Base-by-base conservation (phyloP, 805 yeast species). In the Cyberlindnera maritima region DNA sequence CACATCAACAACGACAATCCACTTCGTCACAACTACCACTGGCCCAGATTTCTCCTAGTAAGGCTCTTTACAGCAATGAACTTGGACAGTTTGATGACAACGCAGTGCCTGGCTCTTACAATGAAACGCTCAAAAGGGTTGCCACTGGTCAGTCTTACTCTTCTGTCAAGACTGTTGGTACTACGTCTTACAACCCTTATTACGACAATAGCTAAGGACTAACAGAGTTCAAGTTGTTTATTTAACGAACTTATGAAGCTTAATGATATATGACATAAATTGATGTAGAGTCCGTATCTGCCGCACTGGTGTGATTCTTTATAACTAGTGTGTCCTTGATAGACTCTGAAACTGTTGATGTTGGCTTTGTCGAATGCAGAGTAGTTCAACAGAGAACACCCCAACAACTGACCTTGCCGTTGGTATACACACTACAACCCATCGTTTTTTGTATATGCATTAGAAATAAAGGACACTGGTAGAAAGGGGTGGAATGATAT, bases 281-380 rank as follows among this genome's bases (percentile, higher is more conserved):
- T 4, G 19, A 39, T 56, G 57, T 56, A 36, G 37, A 39, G 42
- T 50, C 53, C 57, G 61, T 57, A 57, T 57, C 61, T 57, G 61
- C 50, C 61, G 50, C 49, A 32, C 23, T 25, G 36, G 35, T 38
- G 47, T 23, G 37, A 17, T n/a, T 15, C 51, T 50, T 38, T 21
- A 34, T 25, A 29, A 26, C 37, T 29, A 36, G 26, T 46, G 44
- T 51, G 61, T 50, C 61, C 52, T 57, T 55, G 46, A 44, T 31
- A 41, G 48, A 47, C 41, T 45, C 45, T 31, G 10, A 12, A 21
- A 17, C 25, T 21, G 18, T 41, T 46, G 36, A 41, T 46, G 13
- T 46, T 32, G 45, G 45, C 45, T 3, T 17, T 8, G 13, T 32
- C n/a, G 19, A 18, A 23, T 21, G 25, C 25, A 21, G 8, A 21